These are phyloP conservation scores for Colletotrichum ledebouriae DNA, from an alignment of 2,329 filamentous ascomycete species.

Conservation along the genomic window DNA sequence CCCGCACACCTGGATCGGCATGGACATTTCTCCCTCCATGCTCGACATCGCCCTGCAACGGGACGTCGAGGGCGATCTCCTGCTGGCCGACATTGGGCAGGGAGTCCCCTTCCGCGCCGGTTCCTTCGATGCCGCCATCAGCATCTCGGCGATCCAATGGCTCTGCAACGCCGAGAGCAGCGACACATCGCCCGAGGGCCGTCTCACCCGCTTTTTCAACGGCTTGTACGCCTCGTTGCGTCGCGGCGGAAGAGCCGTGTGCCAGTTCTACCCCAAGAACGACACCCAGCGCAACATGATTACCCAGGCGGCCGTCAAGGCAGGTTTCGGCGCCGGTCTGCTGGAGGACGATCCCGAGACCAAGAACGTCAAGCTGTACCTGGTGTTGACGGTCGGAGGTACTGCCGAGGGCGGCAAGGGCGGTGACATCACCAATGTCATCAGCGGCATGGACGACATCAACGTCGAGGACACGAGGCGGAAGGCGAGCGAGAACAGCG, in stretches of 20 bases:
- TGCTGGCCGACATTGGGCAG: slow-evolving; percentile 95
- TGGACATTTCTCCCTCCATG: slow-evolving; percentile 97
- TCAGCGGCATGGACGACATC: slow-evolving; percentile 89
- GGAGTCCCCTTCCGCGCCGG: slow-evolving; percentile 94
- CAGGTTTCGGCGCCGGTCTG: slow-evolving; percentile 94
- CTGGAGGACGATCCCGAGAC: slow-evolving; percentile 96
- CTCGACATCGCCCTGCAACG: slow-evolving; percentile 92
- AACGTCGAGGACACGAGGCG: slow-evolving; percentile 81
- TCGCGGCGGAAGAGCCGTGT: slow-evolving; percentile 89
- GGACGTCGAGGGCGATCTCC: slow-evolving; percentile 92
- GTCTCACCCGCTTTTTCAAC: slow-evolving; percentile 90
- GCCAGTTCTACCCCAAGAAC: slow-evolving; percentile 99
- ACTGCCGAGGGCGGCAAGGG: slow-evolving; percentile 61
- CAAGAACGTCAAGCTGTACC: slow-evolving; percentile 96
- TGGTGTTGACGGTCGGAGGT: slow-evolving; percentile 90
- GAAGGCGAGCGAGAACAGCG: slow-evolving; percentile 59
- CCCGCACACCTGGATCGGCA: slow-evolving; percentile 95
- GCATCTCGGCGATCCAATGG: slow-evolving; percentile 98
- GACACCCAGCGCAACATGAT: slow-evolving; percentile 94
- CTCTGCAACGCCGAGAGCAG: slow-evolving; percentile 94
- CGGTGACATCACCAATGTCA: slow-evolving; percentile 91
- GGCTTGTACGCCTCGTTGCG: slow-evolving; percentile 87
- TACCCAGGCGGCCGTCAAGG: slow-evolving; percentile 87
- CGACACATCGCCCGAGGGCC: slow-evolving; percentile 83
- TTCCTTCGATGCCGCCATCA: slow-evolving; percentile 93